Evolutionary conservation across 495 filamentous ascomycete genomes (phyloP), one percentile per base, ranked within the genome.

Genomic region (Oidiodendron maius): DNA sequence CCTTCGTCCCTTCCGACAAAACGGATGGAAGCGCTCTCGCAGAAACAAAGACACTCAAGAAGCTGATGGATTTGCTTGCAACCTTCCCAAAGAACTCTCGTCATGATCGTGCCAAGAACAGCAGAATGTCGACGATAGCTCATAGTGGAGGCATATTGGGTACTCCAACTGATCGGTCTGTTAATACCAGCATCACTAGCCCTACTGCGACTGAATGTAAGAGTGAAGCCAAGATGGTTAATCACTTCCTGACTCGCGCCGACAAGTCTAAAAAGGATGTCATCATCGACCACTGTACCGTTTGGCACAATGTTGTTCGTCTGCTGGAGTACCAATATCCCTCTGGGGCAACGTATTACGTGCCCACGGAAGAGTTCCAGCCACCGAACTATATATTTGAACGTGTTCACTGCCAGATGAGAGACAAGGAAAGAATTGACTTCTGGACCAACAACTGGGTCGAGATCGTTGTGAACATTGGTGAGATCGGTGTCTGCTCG

Each of bases 401-500:
- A 16, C 20, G 34, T 40, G 38, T 20, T 5, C 16, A 3, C 18
- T 23, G 26, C 9, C n/a, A 30, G 4, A 37, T 38, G 35, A 25
- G 12, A 5, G 21, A 3, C 18, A 40, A 48, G 25, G 46, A 41
- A 18, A 18, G 35, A 3, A 37, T 2, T 6, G 32, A 49, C 12
- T 24, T 49, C 34, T 41, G 25, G 46, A n/a, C 5, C 3, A 35
- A 42, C 2, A 41, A 41, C 23, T 18, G 40, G 15, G 26, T 49
- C 6, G 35, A 49, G 46, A 40, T 48, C 15, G 11, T 48, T 12
- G 22, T 40, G 11, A 28, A 26, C 28, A 3, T 48, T 12, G n/a
- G 20, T 38, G 35, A 18, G 5, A 5, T 38, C 13, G 3, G 13
- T 4, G 15, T 20, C 34, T 22, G n/a, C 30, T 16, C 8, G 0